Conservation (phyloP, 805 yeast genomes). For the Ascoidea asiatica region DNA sequence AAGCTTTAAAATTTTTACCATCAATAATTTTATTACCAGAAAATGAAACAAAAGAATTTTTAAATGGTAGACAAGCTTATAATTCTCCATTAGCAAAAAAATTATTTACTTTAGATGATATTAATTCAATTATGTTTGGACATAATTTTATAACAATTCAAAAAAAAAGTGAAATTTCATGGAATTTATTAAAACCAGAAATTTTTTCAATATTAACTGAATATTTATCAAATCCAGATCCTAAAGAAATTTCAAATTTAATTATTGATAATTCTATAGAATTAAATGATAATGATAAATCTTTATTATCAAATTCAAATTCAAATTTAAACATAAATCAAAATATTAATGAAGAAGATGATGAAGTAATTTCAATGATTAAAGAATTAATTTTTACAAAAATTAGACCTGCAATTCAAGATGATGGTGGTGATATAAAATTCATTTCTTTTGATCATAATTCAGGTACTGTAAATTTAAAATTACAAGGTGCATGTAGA, state of each 20-base stretch:
- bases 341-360: constrained; percentile 44
- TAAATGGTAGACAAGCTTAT: constrained; percentile 62
- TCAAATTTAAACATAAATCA: constrained; percentile 14
- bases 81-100: constrained; percentile 68
- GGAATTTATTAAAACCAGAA: constrained; percentile 56
- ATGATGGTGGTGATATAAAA: constrained; percentile 66
- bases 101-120: constrained; percentile 64
- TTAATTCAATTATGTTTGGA: constrained; percentile 67
- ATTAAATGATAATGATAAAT: constrained; percentile 3
- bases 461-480: constrained; percentile 42
- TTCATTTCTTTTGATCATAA: constrained; percentile 45
- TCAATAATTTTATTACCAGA: constrained; percentile 53
- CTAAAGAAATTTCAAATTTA: too few relatives aligned
- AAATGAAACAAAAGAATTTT: constrained; percentile 57
- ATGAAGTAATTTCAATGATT: constrained; percentile 52
- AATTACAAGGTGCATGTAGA: constrained; percentile 57
- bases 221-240: constrained; percentile 26
- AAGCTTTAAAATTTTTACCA: constrained; percentile 77
- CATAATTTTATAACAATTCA: constrained; percentile 75
- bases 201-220: constrained; percentile 28
- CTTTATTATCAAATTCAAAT: too few relatives aligned
- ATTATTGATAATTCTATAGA: constrained; percentile 24
- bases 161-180: constrained; percentile 34
- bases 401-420: constrained; percentile 62
- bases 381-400: constrained; percentile 58